Conservation (phyloP, 495 filamentous ascomycete species). For the Tetracladium marchalianum region DNA sequence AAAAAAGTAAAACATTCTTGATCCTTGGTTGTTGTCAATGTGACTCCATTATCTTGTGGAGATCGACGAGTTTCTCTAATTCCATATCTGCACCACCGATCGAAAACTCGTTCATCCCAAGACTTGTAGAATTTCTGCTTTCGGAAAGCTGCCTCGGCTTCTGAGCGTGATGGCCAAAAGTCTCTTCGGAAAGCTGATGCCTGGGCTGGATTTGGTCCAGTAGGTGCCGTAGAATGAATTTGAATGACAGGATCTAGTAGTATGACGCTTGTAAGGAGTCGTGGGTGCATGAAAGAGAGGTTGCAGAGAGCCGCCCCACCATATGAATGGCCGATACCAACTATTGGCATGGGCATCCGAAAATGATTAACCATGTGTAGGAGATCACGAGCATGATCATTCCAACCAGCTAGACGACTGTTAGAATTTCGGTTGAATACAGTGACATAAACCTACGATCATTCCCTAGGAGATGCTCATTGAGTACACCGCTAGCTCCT, state of each 20-base stretch:
- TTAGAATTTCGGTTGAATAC: conserved; percentile 7
- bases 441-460: conserved; percentile 49
- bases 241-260: conserved; percentile 77
- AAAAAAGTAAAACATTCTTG: conserved; percentile 55
- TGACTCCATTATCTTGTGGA: conserved; percentile 37
- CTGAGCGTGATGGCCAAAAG: conserved; percentile 56
- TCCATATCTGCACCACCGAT: conserved; percentile 54
- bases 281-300: conserved; percentile 65
- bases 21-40: conserved; percentile 47
- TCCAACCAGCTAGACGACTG: conserved; percentile 53
- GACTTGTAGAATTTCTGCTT: conserved; percentile 49
- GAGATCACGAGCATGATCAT: conserved; percentile 79
- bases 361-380: conserved; percentile 82
- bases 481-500: conserved; percentile 64
- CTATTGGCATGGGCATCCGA: conserved; percentile 81
- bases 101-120: conserved; percentile 67
- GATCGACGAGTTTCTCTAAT: conserved; percentile 54
- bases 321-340: conserved; percentile 87
- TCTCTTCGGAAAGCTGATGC: conserved; percentile 57
- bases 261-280: conserved; percentile 66
- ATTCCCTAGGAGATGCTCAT: conserved; percentile 64
- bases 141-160: conserved; percentile 49
- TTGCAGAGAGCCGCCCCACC: conserved; percentile 61
- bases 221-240: conserved; percentile 18
- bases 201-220: conserved; percentile 26